Percentiles rank a stretch among this genome's conserved stretches.
phyloP scores from a whole-genome alignment of 768 basidiomycete genomes.

The Collybia mongolica region DNA sequence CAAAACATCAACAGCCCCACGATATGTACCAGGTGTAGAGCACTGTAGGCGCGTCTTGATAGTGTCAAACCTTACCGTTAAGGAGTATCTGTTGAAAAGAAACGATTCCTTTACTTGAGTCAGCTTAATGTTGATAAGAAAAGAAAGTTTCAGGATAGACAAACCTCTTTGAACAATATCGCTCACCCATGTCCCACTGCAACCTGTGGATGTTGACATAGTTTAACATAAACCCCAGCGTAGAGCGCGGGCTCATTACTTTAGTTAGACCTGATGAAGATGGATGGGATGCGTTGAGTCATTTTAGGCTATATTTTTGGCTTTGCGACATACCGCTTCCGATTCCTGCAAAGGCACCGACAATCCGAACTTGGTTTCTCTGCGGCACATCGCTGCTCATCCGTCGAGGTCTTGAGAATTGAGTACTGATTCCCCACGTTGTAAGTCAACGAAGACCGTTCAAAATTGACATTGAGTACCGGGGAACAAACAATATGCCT shows the following conservation, averaged over 20 bases:
- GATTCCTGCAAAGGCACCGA: constrained; percentile 56
- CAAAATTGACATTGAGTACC: too few relatives aligned
- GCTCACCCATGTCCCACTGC: constrained; percentile 69
- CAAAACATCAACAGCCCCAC: constrained; percentile 59
- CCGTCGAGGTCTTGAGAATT: constrained; percentile 3
- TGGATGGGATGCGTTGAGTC: neutral
- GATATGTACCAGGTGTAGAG: constrained; percentile 61
- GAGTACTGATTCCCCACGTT: too few relatives aligned
- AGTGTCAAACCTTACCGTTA: constrained; percentile 57
- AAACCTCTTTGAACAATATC: constrained; percentile 5
- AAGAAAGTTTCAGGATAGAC: neutral
- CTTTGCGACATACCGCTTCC: constrained; percentile 49
- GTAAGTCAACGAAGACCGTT: neutral
- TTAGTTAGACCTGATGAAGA: constrained; percentile 46
- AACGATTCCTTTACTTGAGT: too few relatives aligned
- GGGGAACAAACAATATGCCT: too few relatives aligned
- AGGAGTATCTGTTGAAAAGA: neutral
- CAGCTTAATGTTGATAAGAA: too few relatives aligned
- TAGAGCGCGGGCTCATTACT: constrained; percentile 22
- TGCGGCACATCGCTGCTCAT: constrained; percentile 30
- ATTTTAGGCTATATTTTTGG: neutral
- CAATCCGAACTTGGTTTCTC: constrained; percentile 42
- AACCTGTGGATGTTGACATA: constrained; percentile 37
- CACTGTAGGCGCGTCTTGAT: constrained; percentile 75
- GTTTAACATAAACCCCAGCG: neutral